Evolutionary conservation across 495 filamentous ascomycete genomes (phyloP).

Genomic region (Xylaria grammica): DNA sequence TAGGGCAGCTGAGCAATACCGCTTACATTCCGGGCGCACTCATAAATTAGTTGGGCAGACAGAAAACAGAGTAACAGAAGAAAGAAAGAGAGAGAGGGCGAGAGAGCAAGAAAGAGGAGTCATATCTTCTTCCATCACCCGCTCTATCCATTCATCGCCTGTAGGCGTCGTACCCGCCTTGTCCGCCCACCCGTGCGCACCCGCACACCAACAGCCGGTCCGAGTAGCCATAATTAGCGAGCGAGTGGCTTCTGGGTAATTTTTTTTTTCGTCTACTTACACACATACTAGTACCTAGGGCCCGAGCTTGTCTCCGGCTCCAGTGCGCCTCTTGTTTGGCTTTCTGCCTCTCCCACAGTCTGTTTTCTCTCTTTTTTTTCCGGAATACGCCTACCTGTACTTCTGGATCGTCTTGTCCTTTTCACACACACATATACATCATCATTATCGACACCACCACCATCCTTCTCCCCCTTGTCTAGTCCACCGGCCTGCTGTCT

Average conservation of each 20-base stretch:
- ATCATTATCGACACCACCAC: too few relatives aligned
- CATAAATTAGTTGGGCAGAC: too few relatives aligned
- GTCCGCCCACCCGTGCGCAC: conserved; percentile 24
- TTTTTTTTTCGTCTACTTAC: background rate
- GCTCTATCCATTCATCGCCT: background rate
- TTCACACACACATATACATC: background rate
- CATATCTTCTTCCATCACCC: background rate
- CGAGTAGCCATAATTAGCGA: conserved; percentile 27
- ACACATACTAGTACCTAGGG: background rate
- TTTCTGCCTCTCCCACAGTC: too few relatives aligned
- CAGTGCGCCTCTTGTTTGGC: background rate
- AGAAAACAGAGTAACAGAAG: too few relatives aligned
- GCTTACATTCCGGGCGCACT: too few relatives aligned
- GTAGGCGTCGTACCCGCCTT: conserved; percentile 25
- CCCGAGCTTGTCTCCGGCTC: conserved; percentile 9
- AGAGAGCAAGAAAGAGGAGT: too few relatives aligned
- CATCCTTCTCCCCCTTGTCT: too few relatives aligned
- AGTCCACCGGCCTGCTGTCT: background rate
- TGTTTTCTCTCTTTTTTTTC: background rate
- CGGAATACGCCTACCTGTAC: background rate
- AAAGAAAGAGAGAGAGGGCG: too few relatives aligned
- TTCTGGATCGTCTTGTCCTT: too few relatives aligned
- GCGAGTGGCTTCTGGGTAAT: conserved; percentile 9
- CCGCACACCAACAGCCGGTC: conserved; percentile 26
- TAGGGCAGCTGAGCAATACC: too few relatives aligned